Base-by-base conservation (phyloP, 768 basidiomycete genomes). In the Russula dissimulans region DNA sequence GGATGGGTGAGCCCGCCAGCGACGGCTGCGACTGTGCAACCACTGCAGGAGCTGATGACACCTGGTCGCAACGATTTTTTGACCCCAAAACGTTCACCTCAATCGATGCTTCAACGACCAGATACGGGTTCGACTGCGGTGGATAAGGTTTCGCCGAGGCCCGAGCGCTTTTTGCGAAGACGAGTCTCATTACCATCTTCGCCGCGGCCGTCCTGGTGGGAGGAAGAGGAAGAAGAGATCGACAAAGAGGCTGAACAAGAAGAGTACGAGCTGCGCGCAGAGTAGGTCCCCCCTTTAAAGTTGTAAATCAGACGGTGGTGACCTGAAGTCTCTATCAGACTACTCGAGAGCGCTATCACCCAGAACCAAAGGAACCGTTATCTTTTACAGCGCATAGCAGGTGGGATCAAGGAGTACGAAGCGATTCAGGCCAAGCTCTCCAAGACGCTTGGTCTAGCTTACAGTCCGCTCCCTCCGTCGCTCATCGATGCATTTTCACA, bases 401-500 rank as follows among this genome's bases (percentile, higher is more conserved):
- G 73, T 7, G 78, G 77, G 32, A 75, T 89, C 46, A 77, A 79
- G 64, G 89, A 90, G 52, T 87, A 84, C 60, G 86, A 90, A 59
- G 67, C 74, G 9, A 71, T 84, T 11, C 86, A 83, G 65, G 71
- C 76, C n/a, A 74, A 75, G 36, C 72, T 85, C 43, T 75, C 78
- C 60, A 74, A 74, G 26, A 69, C 77, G 4, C 73, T 85, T 26
- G 81, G 78, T 15, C 69, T 80, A 32, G 69, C 75, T 8, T 75
- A 82, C 64, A 72, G 68, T 15, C 72, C 74, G 42, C 74, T 91
- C 43, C 84, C 89, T 7, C 74, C 75, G 64, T 86, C 89, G 22
- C 76, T 91, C 7, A 71, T 89, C 41, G 88, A 90, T 51, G 85
- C 87, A 3, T 83, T 89, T 66, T 81, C 78, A 41, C 87, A 87